Evolutionary conservation across 352 stramenopile species (phyloP).

Genomic region (Phytophthora sansomeana): DNA sequence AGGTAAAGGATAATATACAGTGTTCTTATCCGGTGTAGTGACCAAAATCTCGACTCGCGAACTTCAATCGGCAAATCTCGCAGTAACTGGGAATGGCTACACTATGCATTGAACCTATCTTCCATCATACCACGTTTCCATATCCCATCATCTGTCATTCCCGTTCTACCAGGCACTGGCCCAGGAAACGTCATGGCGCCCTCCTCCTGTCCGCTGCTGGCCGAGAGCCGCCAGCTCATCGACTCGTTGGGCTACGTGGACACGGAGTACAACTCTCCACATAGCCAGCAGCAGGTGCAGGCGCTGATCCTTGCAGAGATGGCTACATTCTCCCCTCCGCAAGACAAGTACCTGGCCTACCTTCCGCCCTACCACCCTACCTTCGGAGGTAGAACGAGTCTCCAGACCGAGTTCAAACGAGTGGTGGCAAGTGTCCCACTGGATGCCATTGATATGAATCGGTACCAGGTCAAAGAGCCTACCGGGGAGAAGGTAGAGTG

Average conservation of each 20-base stretch:
- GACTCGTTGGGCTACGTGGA: conserved; percentile 84
- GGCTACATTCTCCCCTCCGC: conserved; percentile 60
- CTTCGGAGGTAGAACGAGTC: conserved; percentile 58
- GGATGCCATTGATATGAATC: conserved; percentile 76
- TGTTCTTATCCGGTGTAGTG: no score
- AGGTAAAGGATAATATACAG: no score
- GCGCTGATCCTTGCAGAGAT: conserved; percentile 78
- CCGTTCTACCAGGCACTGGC: no score
- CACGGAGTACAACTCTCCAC: conserved; percentile 60
- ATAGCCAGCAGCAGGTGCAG: conserved; percentile 64
- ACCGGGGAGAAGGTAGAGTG: conserved; percentile 50
- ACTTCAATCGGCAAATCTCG: no score
- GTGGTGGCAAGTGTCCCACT: conserved; percentile 72
- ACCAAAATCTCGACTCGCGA: no score
- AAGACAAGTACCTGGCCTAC: conserved; percentile 66
- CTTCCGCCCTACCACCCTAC: conserved; percentile 62
- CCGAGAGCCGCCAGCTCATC: conserved; percentile 69
- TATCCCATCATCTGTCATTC: no score
- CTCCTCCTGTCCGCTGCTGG: conserved; percentile 66
- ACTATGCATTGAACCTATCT: no score
- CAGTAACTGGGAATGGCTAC: no score
- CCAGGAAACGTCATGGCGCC: conserved; percentile 45
- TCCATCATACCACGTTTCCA: no score
- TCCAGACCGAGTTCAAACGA: conserved; percentile 79
- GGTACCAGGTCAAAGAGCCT: conserved; percentile 66